Base-by-base conservation (phyloP, 2,329 filamentous ascomycete genomes). In the Trichoderma sp. region DNA sequence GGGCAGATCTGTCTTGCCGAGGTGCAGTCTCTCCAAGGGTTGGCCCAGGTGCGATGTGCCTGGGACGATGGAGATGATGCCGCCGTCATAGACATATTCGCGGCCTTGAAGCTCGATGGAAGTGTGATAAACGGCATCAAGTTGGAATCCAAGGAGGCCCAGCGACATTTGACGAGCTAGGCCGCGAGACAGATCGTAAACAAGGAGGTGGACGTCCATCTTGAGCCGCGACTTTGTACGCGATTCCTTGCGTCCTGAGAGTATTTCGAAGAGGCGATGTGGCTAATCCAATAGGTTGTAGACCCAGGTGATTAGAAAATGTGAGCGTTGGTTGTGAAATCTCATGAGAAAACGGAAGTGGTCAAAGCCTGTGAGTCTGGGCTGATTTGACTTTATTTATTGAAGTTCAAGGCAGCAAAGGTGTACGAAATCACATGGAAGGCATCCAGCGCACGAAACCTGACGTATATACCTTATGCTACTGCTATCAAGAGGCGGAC, bases 81-180 rank as follows among this genome's bases (percentile, higher is more conserved):
- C 93, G 68, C 92, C 90, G 70, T 97, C 95, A 74, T 94, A 98
- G 75, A 95, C 88, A 79, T 97, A 97, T 80, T 99, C 96, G 62
- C 91, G 86, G n/a, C 90, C 90, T 64, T 89, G 87, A 49, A 98
- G 84, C 53, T 97, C 91, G 66, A 99, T 89, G 0, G 94, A 93
- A 0, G 96, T 98, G 79, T 99, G 96, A 74, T 98, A 98, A 65
- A 99, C 89, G 66, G 96, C 96, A 79, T 98, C 95, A 61, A 97
- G 92, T 64, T 86, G 83, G 72, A 88, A 85, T 19, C 86, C 82
- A 11, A 89, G 78, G 67, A 85, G 73, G 71, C 83, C 79, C 81
- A 82, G 79, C 21, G 86, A 88, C 81, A 88, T 82, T 72, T 88
- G 82, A 11, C 83, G 82, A 16, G 86, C 86, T 53, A 89, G 74